Evolutionary conservation across 2,329 filamentous ascomycete genomes (phyloP).

Genomic region (Penicillium digitatum): DNA sequence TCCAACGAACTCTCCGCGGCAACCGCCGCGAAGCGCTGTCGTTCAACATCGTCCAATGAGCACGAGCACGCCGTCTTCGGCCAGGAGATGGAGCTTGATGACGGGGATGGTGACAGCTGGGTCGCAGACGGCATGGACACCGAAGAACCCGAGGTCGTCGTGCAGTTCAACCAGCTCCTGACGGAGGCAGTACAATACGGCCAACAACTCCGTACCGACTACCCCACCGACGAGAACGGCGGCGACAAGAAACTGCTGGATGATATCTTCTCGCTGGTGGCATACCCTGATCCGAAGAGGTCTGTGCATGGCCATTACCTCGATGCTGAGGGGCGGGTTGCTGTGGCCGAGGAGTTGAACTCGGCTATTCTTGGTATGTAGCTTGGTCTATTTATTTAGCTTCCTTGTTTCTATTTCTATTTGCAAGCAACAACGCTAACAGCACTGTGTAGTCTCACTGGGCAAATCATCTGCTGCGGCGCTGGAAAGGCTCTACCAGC

Average conservation of each 20-base stretch:
- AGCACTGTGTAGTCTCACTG: constrained; percentile 62
- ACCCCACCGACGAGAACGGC: constrained; percentile 63
- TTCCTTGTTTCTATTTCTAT: background rate
- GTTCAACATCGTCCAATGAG: constrained; percentile 33
- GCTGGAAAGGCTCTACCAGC: constrained; percentile 77
- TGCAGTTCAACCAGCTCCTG: constrained; percentile 53
- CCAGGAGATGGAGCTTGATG: constrained; percentile 57
- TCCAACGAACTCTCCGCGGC: constrained; percentile 59
- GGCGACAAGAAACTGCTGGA: constrained; percentile 70
- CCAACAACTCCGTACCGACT: constrained; percentile 71
- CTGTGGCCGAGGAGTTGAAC: constrained; percentile 90
- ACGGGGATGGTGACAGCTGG: constrained; percentile 31
- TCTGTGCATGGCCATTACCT: constrained; percentile 75
- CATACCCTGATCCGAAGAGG: constrained; percentile 75
- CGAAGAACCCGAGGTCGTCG: constrained; percentile 44
- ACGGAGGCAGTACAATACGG: constrained; percentile 74
- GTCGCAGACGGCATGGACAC: constrained; percentile 52
- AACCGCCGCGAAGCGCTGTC: constrained; percentile 36
- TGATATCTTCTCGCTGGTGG: constrained; percentile 84
- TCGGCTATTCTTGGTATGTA: constrained; percentile 79
- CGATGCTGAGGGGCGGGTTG: constrained; percentile 67
- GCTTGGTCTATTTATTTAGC: background rate
- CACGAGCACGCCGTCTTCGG: constrained; percentile 47
- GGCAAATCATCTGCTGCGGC: constrained; percentile 86
- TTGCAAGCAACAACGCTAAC: background rate